A percentile compares a stretch with the other conserved stretches of the same genome.
These are phyloP conservation scores for Aspergillus saccharolyticus DNA, from an alignment of 495 filamentous ascomycete genomes.

Conservation along the genomic window DNA sequence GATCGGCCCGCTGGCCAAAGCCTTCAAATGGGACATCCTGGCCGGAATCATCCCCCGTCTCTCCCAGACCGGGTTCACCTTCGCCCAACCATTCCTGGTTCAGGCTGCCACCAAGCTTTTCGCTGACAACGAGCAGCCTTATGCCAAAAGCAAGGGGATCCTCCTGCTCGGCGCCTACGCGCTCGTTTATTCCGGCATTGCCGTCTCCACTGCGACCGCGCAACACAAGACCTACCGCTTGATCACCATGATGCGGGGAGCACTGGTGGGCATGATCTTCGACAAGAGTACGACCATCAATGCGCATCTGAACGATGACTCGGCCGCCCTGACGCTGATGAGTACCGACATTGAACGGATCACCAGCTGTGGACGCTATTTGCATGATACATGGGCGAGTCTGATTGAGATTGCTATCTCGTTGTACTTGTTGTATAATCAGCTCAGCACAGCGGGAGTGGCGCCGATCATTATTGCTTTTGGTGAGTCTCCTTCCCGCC, in stretches of 20 bases:
- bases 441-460: background rate
- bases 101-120: too few species aligned
- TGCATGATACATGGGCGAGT: conserved; percentile 4
- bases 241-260: background rate
- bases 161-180: background rate
- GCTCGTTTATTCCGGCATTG: background rate
- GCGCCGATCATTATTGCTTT: background rate
- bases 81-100: too few species aligned
- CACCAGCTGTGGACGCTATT: background rate
- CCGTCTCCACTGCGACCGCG: background rate
- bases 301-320: background rate
- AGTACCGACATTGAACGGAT: conserved; percentile 3
- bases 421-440: background rate
- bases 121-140: background rate
- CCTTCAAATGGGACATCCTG: too few species aligned
- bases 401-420: background rate
- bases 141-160: background rate
- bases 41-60: too few species aligned
- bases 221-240: background rate
- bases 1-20: too few species aligned
- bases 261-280: background rate
- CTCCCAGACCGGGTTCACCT: too few species aligned
- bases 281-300: too few species aligned
- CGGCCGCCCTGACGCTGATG: background rate
- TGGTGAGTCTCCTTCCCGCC: background rate